Base-by-base conservation (phyloP, 2,329 filamentous ascomycete species). In the Claviceps capensis region DNA sequence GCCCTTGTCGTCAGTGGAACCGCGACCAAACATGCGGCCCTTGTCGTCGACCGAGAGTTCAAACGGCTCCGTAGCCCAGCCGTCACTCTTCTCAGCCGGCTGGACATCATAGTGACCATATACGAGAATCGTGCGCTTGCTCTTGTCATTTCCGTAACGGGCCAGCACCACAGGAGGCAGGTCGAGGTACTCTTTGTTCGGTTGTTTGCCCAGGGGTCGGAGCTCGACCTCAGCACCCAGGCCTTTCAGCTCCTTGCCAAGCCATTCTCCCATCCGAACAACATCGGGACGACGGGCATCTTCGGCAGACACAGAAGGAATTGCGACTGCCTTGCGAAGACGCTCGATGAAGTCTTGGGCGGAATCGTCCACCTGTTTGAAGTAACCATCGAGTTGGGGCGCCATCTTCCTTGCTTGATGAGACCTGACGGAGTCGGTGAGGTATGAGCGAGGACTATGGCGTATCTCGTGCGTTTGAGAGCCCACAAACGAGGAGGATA, bases 31-130 rank as follows among this genome's bases (percentile, higher is more conserved):
- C 93, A 98, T 98, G 64, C 90, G 85, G 56, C 83, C 91, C 71
- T 96, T 87, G 57, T 89, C 83, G 65, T 94, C 90, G 53, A 97
- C 79, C 30, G 79, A 85, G 58, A 98, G 78, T 55, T 86, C 82
- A 69, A 97, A 98, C 5, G 93, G 93, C 68, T 97, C 87, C 2
- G 91, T 96, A 51, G 85, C 83, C 93, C 93, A 98, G 58, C 93
- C 93, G 62, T 98, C 93, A 60, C 86, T 87, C 74, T 86, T 86
- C 65, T 90, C 79, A 37, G 93, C 93, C 26, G 93, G 93, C 72
- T 98, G 93, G 38, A 98, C 93, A 67, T 98, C 93, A 73, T 98
- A 98, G 75, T 98, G 93, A 47, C 93, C 93, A 65, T 98, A 98
- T 47, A 98, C 88, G 56, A 98, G 78, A 59, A 98, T 93, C 38